Percentiles rank a stretch among this genome's conserved stretches.
These are phyloP conservation scores for Candida anglica DNA, from an alignment of 805 yeast genomes.

Conservation along the genomic window DNA sequence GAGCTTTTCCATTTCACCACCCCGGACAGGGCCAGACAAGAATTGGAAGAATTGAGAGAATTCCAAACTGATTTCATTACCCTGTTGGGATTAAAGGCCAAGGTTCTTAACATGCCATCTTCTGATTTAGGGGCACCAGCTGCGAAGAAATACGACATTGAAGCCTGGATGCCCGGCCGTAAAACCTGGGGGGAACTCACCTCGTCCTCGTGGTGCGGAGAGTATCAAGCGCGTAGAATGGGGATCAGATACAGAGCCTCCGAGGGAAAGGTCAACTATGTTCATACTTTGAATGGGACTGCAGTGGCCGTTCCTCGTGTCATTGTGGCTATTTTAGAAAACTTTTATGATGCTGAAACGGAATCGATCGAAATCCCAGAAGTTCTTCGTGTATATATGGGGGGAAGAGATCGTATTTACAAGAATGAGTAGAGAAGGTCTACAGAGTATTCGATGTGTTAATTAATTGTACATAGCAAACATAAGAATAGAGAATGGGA, in stretches of 20 bases:
- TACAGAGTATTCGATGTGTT: conserved; percentile 1
- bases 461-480: conserved; percentile 4
- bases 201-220: conserved; percentile 88
- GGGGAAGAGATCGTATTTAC: conserved; percentile 41
- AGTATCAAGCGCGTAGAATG: conserved; percentile 82
- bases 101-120: conserved; percentile 83
- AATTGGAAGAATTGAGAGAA: conserved; percentile 55
- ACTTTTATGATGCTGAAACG: conserved; percentile 60
- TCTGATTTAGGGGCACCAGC: conserved; percentile 95
- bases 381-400: conserved; percentile 70
- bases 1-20: conserved; percentile 78
- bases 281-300: conserved; percentile 89
- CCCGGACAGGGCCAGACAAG: conserved; percentile 41
- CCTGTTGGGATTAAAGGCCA: conserved; percentile 73
- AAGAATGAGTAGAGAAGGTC: conserved; percentile 7
- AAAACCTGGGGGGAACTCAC: conserved; percentile 90
- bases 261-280: conserved; percentile 40
- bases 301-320: conserved; percentile 94
- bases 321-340: conserved; percentile 86
- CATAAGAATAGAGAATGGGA: not conserved
- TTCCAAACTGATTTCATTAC: conserved; percentile 63
- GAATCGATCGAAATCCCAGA: conserved; percentile 60
- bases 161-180: conserved; percentile 98
- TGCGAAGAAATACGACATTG: conserved; percentile 84
- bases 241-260: conserved; percentile 53